Conservation (phyloP, 768 basidiomycete species). For the Russula emetica region DNA sequence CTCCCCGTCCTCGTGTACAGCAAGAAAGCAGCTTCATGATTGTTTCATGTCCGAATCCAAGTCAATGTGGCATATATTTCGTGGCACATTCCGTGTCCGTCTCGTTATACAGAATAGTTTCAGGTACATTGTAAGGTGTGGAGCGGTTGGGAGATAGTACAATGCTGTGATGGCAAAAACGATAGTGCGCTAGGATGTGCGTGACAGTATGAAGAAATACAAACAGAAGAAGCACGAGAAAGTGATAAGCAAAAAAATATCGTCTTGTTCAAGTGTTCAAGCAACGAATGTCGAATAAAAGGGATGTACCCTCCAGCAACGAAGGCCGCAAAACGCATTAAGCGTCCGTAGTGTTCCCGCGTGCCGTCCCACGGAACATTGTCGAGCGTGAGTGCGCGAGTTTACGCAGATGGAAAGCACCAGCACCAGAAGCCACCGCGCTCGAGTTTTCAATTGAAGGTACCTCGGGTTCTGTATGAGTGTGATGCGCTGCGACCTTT, state of each 20-base stretch:
- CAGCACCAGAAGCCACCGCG: conserved; percentile 31
- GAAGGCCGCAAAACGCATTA: conserved; percentile 6
- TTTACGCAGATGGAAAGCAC: conserved; percentile 38
- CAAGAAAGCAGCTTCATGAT: background rate
- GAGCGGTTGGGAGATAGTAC: conserved; percentile 15
- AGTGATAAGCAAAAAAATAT: conserved; percentile 17
- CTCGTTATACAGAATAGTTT: conserved; percentile 16
- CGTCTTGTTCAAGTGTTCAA: conserved; percentile 15
- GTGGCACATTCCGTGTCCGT: conserved; percentile 12
- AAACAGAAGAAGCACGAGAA: conserved; percentile 1
- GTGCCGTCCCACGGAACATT: conserved; percentile 36
- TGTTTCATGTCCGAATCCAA: background rate
- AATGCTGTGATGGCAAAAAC: conserved; percentile 23
- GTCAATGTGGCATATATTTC: conserved; percentile 6
- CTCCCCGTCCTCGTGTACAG: background rate
- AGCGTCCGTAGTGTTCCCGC: conserved; percentile 8
- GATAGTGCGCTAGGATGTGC: conserved; percentile 25
- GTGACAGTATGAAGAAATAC: conserved; percentile 17
- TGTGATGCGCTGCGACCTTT: conserved; percentile 33
- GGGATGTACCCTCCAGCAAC: conserved; percentile 19
- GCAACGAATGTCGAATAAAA: conserved; percentile 23
- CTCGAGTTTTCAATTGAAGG: conserved; percentile 29
- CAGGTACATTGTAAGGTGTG: conserved; percentile 2
- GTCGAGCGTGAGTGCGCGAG: conserved; percentile 45
- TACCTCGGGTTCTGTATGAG: conserved; percentile 21